Evolutionary conservation across 2,329 filamentous ascomycete species (phyloP), one percentile per base, ranked within the genome.

Genomic region (Diaporthe humulicola): DNA sequence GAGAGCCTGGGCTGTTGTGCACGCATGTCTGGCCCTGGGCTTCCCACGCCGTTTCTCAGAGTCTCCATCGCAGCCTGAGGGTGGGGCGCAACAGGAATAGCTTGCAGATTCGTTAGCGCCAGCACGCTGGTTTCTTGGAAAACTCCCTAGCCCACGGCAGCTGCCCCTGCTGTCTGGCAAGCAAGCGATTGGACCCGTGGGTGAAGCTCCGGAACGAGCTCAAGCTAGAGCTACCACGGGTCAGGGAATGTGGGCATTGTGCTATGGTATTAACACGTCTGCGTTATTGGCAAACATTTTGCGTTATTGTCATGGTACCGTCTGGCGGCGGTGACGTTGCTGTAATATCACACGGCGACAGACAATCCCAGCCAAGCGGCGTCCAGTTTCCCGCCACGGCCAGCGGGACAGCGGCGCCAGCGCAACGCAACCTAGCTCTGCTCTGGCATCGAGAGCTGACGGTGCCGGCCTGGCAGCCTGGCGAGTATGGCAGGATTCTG

Each of bases 101-200:
- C 64, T 69, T 69, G 64, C 64, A 69, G 64, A 30, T n/a, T 40
- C 38, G 14, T 40, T 69, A 69, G 64, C 64, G 45, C 33, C 64
- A 69, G 48, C 48, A 40, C n/a, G 15, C 30, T 25, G 22, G 48
- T 69, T 69, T 54, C 64, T 69, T 69, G 64, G 64, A 69, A 69
- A 22, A 36, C 64, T 69, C 64, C 64, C 48, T 69, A 48, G 64
- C 48, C 28, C n/a, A 40, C 33, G n/a, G 38, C 64, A 40, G 64
- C 64, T 69, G 64, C 64, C 64, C 64, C 64, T 54, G 64, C 64
- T 28, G 48, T 25, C 64, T 52, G 64, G 64, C 33, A 54, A 28
- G 33, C 64, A 69, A 69, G 64, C 64, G 64, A 69, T 69, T 69
- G 64, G 64, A 40, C 64, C 30, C 17, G 45, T 40, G 22, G n/a